phyloP scores from a whole-genome alignment of 1,139 yeast species.

The Zygoascus sp. region DNA sequence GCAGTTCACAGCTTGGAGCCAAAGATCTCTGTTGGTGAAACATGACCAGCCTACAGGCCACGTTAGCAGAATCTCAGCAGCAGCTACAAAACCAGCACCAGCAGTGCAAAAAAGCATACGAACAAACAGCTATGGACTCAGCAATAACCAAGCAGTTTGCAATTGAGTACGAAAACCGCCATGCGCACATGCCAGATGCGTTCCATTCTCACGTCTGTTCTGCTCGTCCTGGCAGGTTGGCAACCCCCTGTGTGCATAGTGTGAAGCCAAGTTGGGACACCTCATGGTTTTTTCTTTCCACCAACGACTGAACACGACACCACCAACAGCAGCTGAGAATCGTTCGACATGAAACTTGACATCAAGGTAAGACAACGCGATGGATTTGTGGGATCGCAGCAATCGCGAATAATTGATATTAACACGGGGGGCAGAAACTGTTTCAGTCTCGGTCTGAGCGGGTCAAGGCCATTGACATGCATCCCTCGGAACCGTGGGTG shows the following conservation, averaged over 20 bases:
- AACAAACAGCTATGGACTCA: no score
- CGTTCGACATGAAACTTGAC: slow-evolving; percentile 10
- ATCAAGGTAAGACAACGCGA: slow-evolving; percentile 8
- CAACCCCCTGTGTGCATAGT: neutral
- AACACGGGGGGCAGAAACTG: slow-evolving; percentile 46
- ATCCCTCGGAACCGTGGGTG: slow-evolving; percentile 95
- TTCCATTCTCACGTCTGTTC: neutral
- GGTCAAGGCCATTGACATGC: slow-evolving; percentile 96
- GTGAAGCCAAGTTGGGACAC: slow-evolving; percentile 5
- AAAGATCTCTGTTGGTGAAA: no score
- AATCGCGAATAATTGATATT: neutral
- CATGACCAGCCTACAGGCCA: no score
- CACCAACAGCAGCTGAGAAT: neutral
- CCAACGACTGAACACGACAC: slow-evolving; percentile 6
- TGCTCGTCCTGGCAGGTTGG: no score
- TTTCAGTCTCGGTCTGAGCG: slow-evolving; percentile 88
- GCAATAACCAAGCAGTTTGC: no score
- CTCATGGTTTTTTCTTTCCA: neutral
- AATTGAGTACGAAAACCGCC: no score
- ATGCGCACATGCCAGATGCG: no score
- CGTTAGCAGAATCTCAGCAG: no score
- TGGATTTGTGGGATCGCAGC: no score
- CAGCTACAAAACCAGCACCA: no score
- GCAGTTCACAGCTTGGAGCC: no score
- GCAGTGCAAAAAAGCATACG: no score